Percentiles rank a stretch among this genome's conserved stretches.
Evolutionary conservation across 495 filamentous ascomycete species (phyloP).

Genomic region (Friedmanniomyces endolithicus): DNA sequence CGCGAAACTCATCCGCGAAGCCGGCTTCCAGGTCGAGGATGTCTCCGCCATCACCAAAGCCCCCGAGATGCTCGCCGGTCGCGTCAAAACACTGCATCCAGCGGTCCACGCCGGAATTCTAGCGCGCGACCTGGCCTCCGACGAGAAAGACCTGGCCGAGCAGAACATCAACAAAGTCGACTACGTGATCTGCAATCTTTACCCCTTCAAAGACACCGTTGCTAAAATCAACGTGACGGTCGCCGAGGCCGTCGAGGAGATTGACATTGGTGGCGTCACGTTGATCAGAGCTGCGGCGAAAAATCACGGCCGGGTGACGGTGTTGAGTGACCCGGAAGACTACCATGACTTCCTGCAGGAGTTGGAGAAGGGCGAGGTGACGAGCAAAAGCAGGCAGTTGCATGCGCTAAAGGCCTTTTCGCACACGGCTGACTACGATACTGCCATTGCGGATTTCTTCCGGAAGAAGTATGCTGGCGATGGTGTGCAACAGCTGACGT

Average conservation of each 20-base stretch:
- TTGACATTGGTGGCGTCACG: conserved; percentile 95
- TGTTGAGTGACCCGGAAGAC: conserved; percentile 83
- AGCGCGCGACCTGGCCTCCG: conserved; percentile 77
- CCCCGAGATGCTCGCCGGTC: conserved; percentile 92
- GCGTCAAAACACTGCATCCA: conserved; percentile 95
- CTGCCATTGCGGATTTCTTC: conserved; percentile 91
- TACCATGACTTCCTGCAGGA: conserved; percentile 90
- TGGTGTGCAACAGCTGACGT: conserved; percentile 65
- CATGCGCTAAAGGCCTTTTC: conserved; percentile 96
- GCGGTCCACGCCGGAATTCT: conserved; percentile 83
- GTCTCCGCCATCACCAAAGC: conserved; percentile 94
- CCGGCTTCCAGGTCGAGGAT: conserved; percentile 89
- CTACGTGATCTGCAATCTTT: conserved; percentile 96
- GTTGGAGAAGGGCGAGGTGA: conserved; percentile 72
- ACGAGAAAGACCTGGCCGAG: conserved; percentile 91
- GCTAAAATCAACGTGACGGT: conserved; percentile 94
- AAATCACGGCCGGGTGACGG: conserved; percentile 89
- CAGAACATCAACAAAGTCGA: conserved; percentile 97
- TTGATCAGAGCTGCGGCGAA: conserved; percentile 93
- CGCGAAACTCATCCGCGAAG: conserved; percentile 86
- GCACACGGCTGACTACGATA: conserved; percentile 96
- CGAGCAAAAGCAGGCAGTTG: conserved; percentile 63
- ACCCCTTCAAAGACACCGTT: conserved; percentile 95
- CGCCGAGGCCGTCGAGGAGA: conserved; percentile 91
- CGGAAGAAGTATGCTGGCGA: conserved; percentile 86